Conservation (phyloP, 2,329 filamentous ascomycete genomes). For the Stachybotrys chlorohalonatus region DNA sequence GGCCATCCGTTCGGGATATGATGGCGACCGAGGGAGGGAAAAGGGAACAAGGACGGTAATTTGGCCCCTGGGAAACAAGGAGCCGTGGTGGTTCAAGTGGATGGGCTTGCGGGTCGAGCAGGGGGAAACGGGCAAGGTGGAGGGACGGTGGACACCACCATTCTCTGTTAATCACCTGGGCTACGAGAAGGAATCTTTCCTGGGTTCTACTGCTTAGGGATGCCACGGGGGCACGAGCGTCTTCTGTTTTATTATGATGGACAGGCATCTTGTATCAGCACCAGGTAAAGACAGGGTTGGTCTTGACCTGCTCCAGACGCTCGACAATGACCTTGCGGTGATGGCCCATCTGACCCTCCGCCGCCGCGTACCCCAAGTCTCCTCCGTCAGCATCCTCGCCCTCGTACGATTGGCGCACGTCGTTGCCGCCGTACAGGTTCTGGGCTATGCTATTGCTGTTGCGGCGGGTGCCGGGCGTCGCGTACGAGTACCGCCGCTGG, state of each 20-base stretch:
- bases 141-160: background rate
- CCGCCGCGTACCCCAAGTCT: conserved; percentile 88
- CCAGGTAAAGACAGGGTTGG: conserved; percentile 95
- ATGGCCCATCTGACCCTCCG: conserved; percentile 86
- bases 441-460: conserved; percentile 43
- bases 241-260: background rate
- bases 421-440: conserved; percentile 36
- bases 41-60: too few species aligned
- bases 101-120: too few species aligned
- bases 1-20: too few species aligned
- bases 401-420: conserved; percentile 49
- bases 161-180: background rate
- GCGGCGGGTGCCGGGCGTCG: conserved; percentile 35
- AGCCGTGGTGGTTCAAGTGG: too few species aligned
- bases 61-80: too few species aligned
- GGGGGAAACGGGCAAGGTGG: too few species aligned
- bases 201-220: background rate
- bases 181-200: background rate
- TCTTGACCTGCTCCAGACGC: conserved; percentile 89
- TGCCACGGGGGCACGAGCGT: background rate
- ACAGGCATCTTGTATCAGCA: conserved; percentile 47
- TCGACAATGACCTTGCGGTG: conserved; percentile 95
- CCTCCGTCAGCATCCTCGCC: conserved; percentile 82
- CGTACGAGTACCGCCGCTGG: conserved; percentile 46
- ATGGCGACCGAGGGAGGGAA: too few species aligned